Evolutionary conservation across 768 basidiomycete species (phyloP).

Genomic region (Suillus cothurnatus): DNA sequence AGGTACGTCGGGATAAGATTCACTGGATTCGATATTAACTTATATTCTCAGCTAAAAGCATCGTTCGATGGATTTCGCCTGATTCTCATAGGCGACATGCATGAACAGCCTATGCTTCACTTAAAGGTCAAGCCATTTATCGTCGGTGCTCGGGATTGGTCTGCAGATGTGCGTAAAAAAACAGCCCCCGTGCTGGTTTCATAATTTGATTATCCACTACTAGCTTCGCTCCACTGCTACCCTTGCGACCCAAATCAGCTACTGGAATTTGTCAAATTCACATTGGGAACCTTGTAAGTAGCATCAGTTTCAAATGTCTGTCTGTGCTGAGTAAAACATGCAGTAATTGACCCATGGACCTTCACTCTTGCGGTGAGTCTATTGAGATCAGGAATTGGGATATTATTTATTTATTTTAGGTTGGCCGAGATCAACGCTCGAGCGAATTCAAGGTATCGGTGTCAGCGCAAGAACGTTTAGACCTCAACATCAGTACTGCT

Average conservation of each 20-base stretch:
- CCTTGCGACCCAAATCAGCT: conserved; percentile 82
- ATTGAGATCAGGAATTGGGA: background rate
- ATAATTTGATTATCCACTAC: background rate
- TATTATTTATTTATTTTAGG: conserved; percentile 39
- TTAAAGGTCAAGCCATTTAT: conserved; percentile 84
- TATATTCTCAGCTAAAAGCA: conserved; percentile 65
- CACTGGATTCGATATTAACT: background rate
- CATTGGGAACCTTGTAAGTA: conserved; percentile 93
- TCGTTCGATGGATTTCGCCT: conserved; percentile 91
- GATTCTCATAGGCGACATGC: conserved; percentile 90
- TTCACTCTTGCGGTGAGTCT: conserved; percentile 67
- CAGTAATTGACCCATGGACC: conserved; percentile 96
- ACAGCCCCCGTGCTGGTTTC: background rate
- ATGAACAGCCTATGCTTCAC: conserved; percentile 94
- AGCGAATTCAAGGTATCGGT: conserved; percentile 61
- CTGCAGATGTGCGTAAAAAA: conserved; percentile 65
- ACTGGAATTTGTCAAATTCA: conserved; percentile 97
- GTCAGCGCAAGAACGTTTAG: conserved; percentile 79
- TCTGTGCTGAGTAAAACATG: conserved; percentile 15
- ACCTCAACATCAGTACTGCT: conserved; percentile 88
- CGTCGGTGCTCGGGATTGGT: conserved; percentile 89
- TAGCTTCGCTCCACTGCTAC: conserved; percentile 86
- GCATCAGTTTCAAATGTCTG: conserved; percentile 5
- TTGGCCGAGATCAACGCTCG: conserved; percentile 50
- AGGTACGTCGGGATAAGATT: conserved; percentile 49